Conservation (phyloP, 2,329 filamentous ascomycete species). For the Penicillium brevicompactum region DNA sequence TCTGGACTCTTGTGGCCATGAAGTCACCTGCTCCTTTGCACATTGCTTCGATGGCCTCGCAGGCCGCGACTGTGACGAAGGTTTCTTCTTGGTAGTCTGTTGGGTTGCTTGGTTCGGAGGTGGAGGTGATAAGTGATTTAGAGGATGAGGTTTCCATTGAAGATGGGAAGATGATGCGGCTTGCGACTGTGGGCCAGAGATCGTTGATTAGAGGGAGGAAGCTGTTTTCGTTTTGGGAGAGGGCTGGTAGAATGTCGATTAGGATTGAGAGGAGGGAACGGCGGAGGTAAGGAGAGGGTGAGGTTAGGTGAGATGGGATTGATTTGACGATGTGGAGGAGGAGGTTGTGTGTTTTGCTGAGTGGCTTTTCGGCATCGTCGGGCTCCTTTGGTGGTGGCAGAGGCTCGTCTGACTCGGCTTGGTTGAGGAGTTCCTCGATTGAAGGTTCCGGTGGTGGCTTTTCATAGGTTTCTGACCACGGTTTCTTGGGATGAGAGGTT, state of each 20-base stretch:
- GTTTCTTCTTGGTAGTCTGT: constrained; percentile 41
- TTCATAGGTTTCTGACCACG: constrained; percentile 34
- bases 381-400: constrained; percentile 48
- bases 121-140: constrained; percentile 21
- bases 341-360: constrained; percentile 76
- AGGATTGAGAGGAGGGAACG: constrained; percentile 78
- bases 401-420: constrained; percentile 38
- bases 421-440: constrained; percentile 36
- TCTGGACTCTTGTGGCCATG: constrained; percentile 72
- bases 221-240: constrained; percentile 75
- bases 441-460: constrained; percentile 28
- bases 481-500: constrained; percentile 33
- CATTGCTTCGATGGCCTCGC: constrained; percentile 67
- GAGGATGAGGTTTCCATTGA: constrained; percentile 60
- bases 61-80: constrained; percentile 67
- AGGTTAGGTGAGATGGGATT: constrained; percentile 88
- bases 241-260: constrained; percentile 68
- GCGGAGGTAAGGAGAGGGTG: constrained; percentile 76
- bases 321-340: constrained; percentile 79
- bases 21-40: constrained; percentile 79
- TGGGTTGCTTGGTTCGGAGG: constrained; percentile 51
- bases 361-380: constrained; percentile 60
- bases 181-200: constrained; percentile 77
- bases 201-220: constrained; percentile 89
- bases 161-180: constrained; percentile 39